Conservation (phyloP, 2,329 filamentous ascomycete species). For the Verruconis gallopava region DNA sequence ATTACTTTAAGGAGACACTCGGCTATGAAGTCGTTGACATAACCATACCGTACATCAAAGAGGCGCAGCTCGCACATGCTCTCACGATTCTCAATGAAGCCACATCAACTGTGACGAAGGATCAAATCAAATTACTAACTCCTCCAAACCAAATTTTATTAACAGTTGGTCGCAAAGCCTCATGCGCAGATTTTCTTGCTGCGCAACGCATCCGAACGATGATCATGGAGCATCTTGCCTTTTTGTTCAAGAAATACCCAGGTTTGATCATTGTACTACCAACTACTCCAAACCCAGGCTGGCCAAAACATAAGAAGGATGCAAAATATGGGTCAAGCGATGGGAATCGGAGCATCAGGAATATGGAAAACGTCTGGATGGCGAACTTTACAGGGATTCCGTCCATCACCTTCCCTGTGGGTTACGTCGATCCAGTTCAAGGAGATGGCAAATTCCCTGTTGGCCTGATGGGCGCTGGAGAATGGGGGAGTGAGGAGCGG, state of each 20-base stretch:
- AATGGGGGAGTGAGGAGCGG: conserved; percentile 41
- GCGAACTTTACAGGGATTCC: conserved; percentile 74
- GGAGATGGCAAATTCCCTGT: conserved; percentile 44
- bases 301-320: conserved; percentile 51
- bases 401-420: conserved; percentile 60
- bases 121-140: conserved; percentile 44
- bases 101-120: conserved; percentile 24
- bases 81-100: conserved; percentile 64
- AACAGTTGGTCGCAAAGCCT: conserved; percentile 48
- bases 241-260: conserved; percentile 56
- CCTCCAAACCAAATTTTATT: conserved; percentile 59
- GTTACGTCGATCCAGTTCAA: conserved; percentile 48
- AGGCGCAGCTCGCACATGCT: conserved; percentile 66
- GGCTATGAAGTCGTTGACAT: conserved; percentile 49
- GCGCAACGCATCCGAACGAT: conserved; percentile 61
- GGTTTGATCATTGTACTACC: conserved; percentile 69
- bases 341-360: conserved; percentile 56
- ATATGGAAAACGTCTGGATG: conserved; percentile 77
- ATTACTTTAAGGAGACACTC: conserved; percentile 39
- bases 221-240: conserved; percentile 65
- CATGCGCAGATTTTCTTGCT: conserved; percentile 56
- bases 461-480: conserved; percentile 40
- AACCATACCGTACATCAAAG: conserved; percentile 49
- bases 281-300: conserved; percentile 62
- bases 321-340: conserved; percentile 53